These are phyloP conservation scores for Suhomyces faveliae DNA, from an alignment of 805 yeast species.

Conservation along the genomic window DNA sequence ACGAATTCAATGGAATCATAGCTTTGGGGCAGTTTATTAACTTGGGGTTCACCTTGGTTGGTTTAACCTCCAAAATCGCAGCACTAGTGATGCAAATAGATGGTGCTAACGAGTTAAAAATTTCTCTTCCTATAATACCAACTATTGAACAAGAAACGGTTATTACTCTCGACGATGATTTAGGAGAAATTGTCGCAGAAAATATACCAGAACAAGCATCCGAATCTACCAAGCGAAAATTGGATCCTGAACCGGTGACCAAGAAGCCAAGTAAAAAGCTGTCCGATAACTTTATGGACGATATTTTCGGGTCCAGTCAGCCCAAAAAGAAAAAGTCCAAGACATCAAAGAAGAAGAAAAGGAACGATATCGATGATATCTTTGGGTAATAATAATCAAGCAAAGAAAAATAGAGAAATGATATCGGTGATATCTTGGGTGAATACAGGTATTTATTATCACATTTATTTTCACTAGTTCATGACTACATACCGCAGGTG, in stretches of 20 bases:
- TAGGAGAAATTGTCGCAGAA: conserved; percentile 16
- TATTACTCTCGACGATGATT: conserved; percentile 26
- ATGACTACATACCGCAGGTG: not conserved
- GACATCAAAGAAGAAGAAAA: too few relatives aligned
- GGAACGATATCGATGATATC: conserved; percentile 10
- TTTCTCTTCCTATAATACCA: not conserved
- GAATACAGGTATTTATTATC: not conserved
- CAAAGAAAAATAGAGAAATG: conserved; percentile 9
- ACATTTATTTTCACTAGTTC: conserved; percentile 1
- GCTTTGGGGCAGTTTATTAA: conserved; percentile 76
- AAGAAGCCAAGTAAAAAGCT: not conserved
- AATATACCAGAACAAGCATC: not conserved
- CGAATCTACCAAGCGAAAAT: not conserved
- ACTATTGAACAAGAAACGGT: not conserved
- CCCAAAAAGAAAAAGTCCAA: not conserved
- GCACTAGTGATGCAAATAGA: conserved; percentile 16
- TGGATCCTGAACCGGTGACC: not conserved
- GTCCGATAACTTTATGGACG: not conserved
- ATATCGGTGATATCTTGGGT: conserved; percentile 78
- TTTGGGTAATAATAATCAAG: conserved; percentile 10
- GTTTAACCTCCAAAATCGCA: conserved; percentile 48
- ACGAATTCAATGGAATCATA: conserved; percentile 63
- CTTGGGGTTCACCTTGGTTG: conserved; percentile 69
- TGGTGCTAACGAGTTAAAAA: conserved; percentile 11
- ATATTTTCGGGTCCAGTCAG: not conserved